These are phyloP conservation scores for Ascochyta rabiei DNA, from an alignment of 2,329 filamentous ascomycete genomes.

Conservation along the genomic window DNA sequence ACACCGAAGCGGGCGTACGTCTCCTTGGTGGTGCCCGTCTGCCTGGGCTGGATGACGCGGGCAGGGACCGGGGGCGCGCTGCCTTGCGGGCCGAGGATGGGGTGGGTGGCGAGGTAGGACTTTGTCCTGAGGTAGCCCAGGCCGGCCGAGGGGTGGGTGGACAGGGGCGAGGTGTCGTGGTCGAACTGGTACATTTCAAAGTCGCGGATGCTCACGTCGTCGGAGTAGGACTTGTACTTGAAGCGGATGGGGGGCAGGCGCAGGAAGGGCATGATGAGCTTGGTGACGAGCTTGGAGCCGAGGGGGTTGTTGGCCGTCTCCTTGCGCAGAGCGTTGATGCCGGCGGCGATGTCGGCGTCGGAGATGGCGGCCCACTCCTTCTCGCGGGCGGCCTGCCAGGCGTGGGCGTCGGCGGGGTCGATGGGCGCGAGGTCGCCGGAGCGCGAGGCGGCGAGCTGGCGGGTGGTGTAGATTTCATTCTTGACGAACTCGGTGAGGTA, in stretches of 20 bases:
- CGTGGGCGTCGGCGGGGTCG: constrained; percentile 33
- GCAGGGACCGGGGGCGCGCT: constrained; percentile 60
- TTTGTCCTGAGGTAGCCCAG: constrained; percentile 65
- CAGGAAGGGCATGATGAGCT: constrained; percentile 60
- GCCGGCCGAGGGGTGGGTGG: constrained; percentile 70
- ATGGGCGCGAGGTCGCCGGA: constrained; percentile 25
- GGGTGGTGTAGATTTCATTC: constrained; percentile 40
- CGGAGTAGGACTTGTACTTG: constrained; percentile 27
- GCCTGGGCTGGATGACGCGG: constrained; percentile 58
- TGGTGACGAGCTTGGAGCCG: constrained; percentile 57
- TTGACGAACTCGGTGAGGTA: constrained; percentile 41
- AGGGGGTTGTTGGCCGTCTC: constrained; percentile 55
- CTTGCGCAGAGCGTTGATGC: constrained; percentile 51
- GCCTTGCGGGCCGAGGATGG: constrained; percentile 64
- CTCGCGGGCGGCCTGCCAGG: constrained; percentile 25
- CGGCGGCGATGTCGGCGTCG: constrained; percentile 28
- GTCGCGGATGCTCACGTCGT: constrained; percentile 39
- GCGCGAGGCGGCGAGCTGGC: constrained; percentile 26
- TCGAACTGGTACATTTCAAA: constrained; percentile 33
- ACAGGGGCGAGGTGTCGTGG: constrained; percentile 52
- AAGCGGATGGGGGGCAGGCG: constrained; percentile 57
- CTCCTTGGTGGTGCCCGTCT: constrained; percentile 21
- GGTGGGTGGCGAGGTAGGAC: constrained; percentile 64
- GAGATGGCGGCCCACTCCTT: constrained; percentile 38
- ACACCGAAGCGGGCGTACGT: constrained; percentile 50